These are phyloP conservation scores for Fusarium continuum DNA, from an alignment of 2,329 filamentous ascomycete species.

Conservation along the genomic window DNA sequence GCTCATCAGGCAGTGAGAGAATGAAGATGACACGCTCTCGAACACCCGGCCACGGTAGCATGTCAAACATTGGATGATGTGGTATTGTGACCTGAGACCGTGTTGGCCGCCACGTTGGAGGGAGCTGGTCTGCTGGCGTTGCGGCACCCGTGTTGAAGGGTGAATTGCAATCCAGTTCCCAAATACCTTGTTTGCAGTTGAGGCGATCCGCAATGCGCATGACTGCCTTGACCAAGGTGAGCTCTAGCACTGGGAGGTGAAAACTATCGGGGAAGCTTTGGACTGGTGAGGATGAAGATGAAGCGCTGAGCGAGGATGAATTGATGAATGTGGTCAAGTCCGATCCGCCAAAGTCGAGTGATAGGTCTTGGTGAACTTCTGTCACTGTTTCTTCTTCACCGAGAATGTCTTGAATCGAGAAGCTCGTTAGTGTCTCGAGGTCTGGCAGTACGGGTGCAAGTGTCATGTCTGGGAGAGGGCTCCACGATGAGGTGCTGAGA, in stretches of 20 bases:
- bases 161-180: constrained; percentile 57
- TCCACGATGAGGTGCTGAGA: constrained; percentile 39
- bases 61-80: constrained; percentile 66
- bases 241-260: constrained; percentile 57
- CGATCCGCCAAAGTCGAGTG: not conserved
- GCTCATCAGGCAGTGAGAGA: constrained; percentile 57
- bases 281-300: constrained; percentile 31
- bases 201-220: constrained; percentile 59
- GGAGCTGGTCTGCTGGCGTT: constrained; percentile 52
- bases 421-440: constrained; percentile 4
- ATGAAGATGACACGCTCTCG: constrained; percentile 63
- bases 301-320: constrained; percentile 32
- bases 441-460: constrained; percentile 33
- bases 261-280: constrained; percentile 57
- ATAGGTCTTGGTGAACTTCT: not conserved
- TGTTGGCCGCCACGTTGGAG: constrained; percentile 60
- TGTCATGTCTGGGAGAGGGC: constrained; percentile 26
- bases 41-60: constrained; percentile 66
- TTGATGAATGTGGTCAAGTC: constrained; percentile 34
- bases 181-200: constrained; percentile 53
- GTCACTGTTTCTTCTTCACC: not conserved
- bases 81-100: constrained; percentile 57
- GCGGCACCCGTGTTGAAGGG: constrained; percentile 53
- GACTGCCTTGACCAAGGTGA: constrained; percentile 59
- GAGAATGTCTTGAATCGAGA: constrained; percentile 9